phyloP scores from a whole-genome alignment of 1,284 basidiomycete species.

The Sanghuangporus sanghuang region DNA sequence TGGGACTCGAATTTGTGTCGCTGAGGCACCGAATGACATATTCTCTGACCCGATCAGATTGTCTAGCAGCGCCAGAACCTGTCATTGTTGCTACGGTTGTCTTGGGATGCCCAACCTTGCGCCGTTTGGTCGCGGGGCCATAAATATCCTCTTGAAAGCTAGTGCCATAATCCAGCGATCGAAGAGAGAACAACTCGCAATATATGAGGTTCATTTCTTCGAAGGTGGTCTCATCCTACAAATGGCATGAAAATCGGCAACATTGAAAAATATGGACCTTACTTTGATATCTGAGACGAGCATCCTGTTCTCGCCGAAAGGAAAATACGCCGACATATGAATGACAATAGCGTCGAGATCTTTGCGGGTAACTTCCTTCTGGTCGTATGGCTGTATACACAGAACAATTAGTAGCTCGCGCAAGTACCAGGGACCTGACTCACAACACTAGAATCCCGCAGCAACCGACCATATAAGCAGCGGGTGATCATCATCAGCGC shows the following conservation, averaged over 20 bases:
- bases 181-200: constrained; percentile 69
- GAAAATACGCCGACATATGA: constrained; percentile 81
- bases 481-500: constrained; percentile 59
- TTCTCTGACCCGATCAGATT: constrained; percentile 52
- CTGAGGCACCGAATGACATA: constrained; percentile 69
- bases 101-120: constrained; percentile 4
- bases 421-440: constrained; percentile 4
- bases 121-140: not conserved
- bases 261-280: constrained; percentile 6
- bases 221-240: constrained; percentile 53
- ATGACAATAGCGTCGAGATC: constrained; percentile 57
- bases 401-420: constrained; percentile 17
- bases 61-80: constrained; percentile 28
- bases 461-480: constrained; percentile 60
- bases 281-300: constrained; percentile 54
- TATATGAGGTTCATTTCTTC: constrained; percentile 71
- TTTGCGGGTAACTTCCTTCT: constrained; percentile 23
- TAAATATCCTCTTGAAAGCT: not conserved
- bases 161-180: constrained; percentile 21
- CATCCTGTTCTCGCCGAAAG: constrained; percentile 46
- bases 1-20: constrained; percentile 33
- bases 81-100: constrained; percentile 18
- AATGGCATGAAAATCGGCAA: not conserved
- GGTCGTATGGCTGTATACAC: constrained; percentile 17
- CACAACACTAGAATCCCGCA: constrained; percentile 31